Conservation (phyloP, 179 eudicot genomes). For the Heliamphora pulchella region DNA sequence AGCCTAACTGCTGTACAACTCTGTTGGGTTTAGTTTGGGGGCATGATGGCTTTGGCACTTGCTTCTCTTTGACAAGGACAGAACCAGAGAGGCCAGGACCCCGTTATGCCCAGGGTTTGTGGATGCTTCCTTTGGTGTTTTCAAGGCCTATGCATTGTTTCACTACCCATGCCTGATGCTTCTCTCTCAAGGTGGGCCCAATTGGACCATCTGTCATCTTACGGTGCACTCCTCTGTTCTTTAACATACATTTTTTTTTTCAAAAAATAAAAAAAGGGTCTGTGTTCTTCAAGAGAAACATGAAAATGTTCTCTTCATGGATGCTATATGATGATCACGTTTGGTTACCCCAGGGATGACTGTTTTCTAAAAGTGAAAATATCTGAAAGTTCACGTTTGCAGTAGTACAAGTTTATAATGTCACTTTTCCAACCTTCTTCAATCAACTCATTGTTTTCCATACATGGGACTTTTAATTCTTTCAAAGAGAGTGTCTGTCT, state of each 20-base stretch:
- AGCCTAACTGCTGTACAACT: background rate
- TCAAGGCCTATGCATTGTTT: background rate
- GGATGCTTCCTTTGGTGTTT: background rate
- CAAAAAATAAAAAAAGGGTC: too few species aligned
- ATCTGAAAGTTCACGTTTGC: background rate
- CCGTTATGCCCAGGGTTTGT: background rate
- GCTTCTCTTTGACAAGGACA: background rate
- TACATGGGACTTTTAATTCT: background rate
- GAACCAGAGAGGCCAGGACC: background rate
- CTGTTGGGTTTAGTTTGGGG: background rate
- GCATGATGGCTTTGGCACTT: background rate
- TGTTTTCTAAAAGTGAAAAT: background rate
- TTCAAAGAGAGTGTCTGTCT: too few species aligned
- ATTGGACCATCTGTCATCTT: slow-evolving; percentile 8
- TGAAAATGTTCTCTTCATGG: too few species aligned
- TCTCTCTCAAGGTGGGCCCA: background rate
- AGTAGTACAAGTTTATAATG: background rate
- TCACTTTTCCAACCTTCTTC: background rate
- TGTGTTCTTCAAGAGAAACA: too few species aligned
- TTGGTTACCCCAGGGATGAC: background rate
- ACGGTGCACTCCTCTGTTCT: background rate
- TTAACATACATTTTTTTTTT: background rate
- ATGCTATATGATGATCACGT: background rate
- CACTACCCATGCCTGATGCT: background rate
- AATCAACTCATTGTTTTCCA: background rate